Evolutionary conservation across 2,329 filamentous ascomycete genomes (phyloP).

Genomic region (Davidsoniella virescens): DNA sequence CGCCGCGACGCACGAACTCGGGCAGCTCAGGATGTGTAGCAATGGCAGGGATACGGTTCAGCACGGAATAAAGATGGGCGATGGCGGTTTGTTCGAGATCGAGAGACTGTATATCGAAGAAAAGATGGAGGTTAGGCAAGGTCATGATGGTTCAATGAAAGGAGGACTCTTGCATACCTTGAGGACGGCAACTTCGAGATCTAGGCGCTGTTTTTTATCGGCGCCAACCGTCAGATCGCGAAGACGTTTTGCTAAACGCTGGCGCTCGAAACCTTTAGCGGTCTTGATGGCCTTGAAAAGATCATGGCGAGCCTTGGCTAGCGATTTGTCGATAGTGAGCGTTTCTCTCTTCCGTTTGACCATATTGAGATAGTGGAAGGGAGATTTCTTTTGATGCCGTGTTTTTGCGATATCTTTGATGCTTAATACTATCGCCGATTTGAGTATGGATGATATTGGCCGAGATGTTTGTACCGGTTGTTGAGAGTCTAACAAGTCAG

Average conservation of each 20-base stretch:
- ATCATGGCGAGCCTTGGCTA: constrained; percentile 40
- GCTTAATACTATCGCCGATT: too few species aligned
- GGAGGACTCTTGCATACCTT: constrained; percentile 25
- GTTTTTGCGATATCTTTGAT: neutral
- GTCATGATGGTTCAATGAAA: constrained; percentile 1
- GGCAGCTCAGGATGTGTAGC: constrained; percentile 35
- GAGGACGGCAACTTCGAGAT: constrained; percentile 41
- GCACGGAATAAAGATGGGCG: constrained; percentile 37
- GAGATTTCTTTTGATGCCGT: neutral
- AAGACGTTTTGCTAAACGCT: constrained; percentile 50
- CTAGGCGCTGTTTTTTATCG: constrained; percentile 41
- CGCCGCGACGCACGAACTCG: constrained; percentile 27
- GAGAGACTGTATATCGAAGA: constrained; percentile 27
- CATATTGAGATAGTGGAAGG: constrained; percentile 23
- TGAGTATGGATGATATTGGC: neutral
- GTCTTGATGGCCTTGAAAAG: constrained; percentile 53
- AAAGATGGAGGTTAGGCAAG: neutral
- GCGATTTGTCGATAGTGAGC: constrained; percentile 29
- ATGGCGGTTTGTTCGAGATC: constrained; percentile 41
- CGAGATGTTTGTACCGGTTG: neutral
- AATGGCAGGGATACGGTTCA: constrained; percentile 37
- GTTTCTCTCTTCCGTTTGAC: constrained; percentile 41
- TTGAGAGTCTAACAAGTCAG: neutral
- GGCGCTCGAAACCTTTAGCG: constrained; percentile 61
- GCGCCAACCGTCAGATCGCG: constrained; percentile 28